Conservation (phyloP, 495 filamentous ascomycete species). For the Hypoxylon crocopeplum region DNA sequence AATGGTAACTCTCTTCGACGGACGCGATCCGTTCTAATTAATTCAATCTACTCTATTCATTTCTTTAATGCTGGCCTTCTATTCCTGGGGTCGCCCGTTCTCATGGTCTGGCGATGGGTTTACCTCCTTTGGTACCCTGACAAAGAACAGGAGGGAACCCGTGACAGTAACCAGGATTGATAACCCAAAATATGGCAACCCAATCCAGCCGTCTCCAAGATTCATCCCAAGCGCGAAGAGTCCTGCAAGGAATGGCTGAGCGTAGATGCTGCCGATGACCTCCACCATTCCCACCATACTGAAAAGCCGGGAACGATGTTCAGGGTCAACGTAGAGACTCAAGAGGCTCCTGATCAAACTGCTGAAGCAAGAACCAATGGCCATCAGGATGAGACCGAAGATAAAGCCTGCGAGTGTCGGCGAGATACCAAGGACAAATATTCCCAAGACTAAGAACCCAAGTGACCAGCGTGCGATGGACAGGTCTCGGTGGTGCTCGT, state of each 20-base stretch:
- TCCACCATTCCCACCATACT: constrained; percentile 64
- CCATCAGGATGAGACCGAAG: constrained; percentile 41
- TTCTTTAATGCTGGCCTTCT: neutral
- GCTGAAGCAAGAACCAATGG: constrained; percentile 40
- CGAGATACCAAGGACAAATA: constrained; percentile 41
- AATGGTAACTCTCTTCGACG: too few relatives aligned
- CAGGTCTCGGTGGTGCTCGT: constrained; percentile 56
- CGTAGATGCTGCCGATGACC: constrained; percentile 59
- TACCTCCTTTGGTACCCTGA: constrained; percentile 28
- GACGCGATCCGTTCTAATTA: constrained; percentile 7
- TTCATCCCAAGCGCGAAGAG: constrained; percentile 44
- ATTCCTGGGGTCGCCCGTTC: neutral
- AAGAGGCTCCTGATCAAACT: constrained; percentile 55
- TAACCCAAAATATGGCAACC: constrained; percentile 40
- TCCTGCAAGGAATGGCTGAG: constrained; percentile 49
- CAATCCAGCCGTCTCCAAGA: constrained; percentile 41
- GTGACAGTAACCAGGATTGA: constrained; percentile 27
- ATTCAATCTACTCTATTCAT: neutral
- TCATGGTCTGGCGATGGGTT: neutral
- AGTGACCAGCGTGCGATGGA: constrained; percentile 58
- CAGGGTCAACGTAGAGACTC: constrained; percentile 59
- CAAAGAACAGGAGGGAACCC: constrained; percentile 32
- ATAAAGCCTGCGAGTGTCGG: constrained; percentile 39
- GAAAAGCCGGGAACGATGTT: constrained; percentile 64
- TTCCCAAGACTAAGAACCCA: constrained; percentile 54